A percentile compares a stretch with the other conserved stretches of the same genome.
Conservation (phyloP, 495 filamentous ascomycete species). For the Daldinia bambusicola region DNA sequence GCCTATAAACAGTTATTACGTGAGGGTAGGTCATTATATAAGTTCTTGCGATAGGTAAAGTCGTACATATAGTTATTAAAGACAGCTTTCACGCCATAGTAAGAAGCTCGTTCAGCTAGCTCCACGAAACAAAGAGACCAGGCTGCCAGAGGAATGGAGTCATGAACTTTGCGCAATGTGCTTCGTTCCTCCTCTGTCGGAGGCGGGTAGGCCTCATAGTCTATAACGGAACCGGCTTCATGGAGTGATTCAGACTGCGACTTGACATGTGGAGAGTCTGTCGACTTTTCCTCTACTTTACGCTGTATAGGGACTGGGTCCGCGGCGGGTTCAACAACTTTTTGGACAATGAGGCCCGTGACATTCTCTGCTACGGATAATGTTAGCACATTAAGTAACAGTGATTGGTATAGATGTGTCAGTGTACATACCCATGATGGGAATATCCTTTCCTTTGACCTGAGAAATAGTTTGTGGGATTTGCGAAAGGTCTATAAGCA, state of each 20-base stretch:
- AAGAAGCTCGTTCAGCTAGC: constrained; percentile 62
- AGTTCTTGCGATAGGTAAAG: neutral
- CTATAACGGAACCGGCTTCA: constrained; percentile 15
- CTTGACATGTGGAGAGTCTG: constrained; percentile 6
- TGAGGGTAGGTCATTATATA: neutral
- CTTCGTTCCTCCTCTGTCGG: constrained; percentile 62
- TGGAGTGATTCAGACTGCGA: constrained; percentile 24
- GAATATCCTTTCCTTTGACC: constrained; percentile 1
- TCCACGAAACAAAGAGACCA: constrained; percentile 62
- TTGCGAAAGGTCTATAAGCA: constrained; percentile 1
- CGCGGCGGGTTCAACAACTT: constrained; percentile 37
- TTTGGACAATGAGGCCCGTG: constrained; percentile 32
- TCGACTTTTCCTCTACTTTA: neutral
- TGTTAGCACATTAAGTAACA: neutral
- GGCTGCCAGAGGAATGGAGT: constrained; percentile 52
- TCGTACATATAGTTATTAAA: constrained; percentile 60
- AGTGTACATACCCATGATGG: constrained; percentile 27
- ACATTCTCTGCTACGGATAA: constrained; percentile 34
- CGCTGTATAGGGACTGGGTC: neutral
- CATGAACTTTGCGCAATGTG: constrained; percentile 61
- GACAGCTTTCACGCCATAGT: constrained; percentile 58
- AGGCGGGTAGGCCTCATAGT: constrained; percentile 34
- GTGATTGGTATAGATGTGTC: neutral
- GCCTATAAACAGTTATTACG: constrained; percentile 5
- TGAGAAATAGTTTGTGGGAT: neutral